Percentiles rank a stretch among this genome's conserved stretches.
Evolutionary conservation across 805 yeast genomes (phyloP).

Genomic region (Metschnikowia amazonensis): DNA sequence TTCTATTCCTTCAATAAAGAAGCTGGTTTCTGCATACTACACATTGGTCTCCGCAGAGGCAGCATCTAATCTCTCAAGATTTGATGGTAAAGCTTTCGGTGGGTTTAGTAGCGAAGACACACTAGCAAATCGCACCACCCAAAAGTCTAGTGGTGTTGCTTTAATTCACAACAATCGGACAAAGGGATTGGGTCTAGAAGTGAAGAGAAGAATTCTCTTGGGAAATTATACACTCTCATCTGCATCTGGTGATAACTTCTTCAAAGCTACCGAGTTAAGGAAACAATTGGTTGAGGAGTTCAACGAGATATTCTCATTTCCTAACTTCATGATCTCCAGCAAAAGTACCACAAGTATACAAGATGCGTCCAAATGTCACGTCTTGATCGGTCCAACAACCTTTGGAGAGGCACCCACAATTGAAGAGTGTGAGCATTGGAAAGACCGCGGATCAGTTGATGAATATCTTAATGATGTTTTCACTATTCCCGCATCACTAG

Average conservation of each 20-base stretch:
- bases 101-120: conserved; percentile 21
- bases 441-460: conserved; percentile 45
- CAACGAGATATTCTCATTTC: conserved; percentile 53
- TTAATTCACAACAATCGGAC: conserved; percentile 49
- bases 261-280: conserved; percentile 71
- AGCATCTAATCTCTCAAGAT: conserved; percentile 83
- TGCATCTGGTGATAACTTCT: conserved; percentile 68
- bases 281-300: conserved; percentile 59
- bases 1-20: conserved; percentile 64
- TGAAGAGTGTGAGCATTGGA: conserved; percentile 32
- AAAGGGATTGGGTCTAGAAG: conserved; percentile 74
- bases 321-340: conserved; percentile 32
- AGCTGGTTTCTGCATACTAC: conserved; percentile 76
- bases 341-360: neutral
- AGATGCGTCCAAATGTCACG: conserved; percentile 42
- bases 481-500: conserved; percentile 86
- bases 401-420: conserved; percentile 53
- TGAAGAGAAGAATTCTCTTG: conserved; percentile 71
- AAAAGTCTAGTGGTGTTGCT: conserved; percentile 7
- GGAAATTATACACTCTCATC: conserved; percentile 87
- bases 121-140: conserved; percentile 18
- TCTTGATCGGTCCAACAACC: conserved; percentile 72
- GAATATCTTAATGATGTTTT: conserved; percentile 77
- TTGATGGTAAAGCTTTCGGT: conserved; percentile 58
- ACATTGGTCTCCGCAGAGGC: conserved; percentile 92